Evolutionary conservation across 2,329 filamentous ascomycete species (phyloP), one percentile per base, ranked within the genome.

Genomic region (Nemania sp.): DNA sequence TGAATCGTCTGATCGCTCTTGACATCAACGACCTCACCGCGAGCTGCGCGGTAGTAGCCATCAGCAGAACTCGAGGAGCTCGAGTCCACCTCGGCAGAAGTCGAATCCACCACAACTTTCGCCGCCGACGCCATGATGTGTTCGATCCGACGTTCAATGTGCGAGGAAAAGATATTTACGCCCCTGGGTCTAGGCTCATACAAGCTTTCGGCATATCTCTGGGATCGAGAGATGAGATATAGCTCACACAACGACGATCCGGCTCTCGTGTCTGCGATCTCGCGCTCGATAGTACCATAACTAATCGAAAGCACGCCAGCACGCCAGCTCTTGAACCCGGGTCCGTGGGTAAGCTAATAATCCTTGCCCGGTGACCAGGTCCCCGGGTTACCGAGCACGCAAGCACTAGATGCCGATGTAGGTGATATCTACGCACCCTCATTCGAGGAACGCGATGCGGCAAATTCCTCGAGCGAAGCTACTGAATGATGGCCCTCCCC

Each of bases 301-400:
- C 40, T 53, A 45, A 50, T 64, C 43, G 54, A 59, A 63, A 68
- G 62, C 62, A 68, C 65, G 68, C 57, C 51, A 68, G 62, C 62
- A 68, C 65, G 68, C 57, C 51, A 64, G 42, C 15, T 4, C 15
- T 12, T 18, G 43, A 17, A 20, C 21, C 32, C 37, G 20, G 51
- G 25, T 43, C 37, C 15, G 43, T 57, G 32, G 45, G 42, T 50
- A 56, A 32, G 25, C 39, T 51, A 32, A 54, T 25, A 9, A 17
- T 5, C 15, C 34, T 42, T 47, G 17, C 17, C 21, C 45, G 6
- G 9, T 4, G 40, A 20, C 39, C 43, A 51, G 53, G 6, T 15
- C n/a, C 45, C 51, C 51, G 17, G 18, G 11, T 6, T 52, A 40
- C 37, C n/a, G 51, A 32, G 12, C 21, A 56, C 32, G n/a, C 42